A percentile compares a stretch with the other conserved stretches of the same genome.
Conservation (phyloP, 2,329 filamentous ascomycete genomes). For the Teratosphaeria destructans region DNA sequence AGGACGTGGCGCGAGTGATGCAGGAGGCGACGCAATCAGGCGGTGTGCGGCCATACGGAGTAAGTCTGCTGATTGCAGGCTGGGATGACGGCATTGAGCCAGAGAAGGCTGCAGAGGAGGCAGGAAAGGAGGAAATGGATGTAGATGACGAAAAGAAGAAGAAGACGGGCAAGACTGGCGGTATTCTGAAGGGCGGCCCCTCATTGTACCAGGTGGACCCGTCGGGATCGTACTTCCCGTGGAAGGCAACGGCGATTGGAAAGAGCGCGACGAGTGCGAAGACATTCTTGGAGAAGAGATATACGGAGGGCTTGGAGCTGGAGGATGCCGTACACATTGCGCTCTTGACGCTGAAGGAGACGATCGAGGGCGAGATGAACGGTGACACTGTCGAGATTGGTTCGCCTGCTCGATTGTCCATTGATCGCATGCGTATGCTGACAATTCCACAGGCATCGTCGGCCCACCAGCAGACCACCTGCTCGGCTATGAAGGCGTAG, state of each 20-base stretch:
- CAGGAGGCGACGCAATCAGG: slow-evolving; percentile 98
- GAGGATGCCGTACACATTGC: slow-evolving; percentile 99
- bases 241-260: slow-evolving; percentile 98
- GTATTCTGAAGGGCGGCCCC: slow-evolving; percentile 88
- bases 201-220: slow-evolving; percentile 98
- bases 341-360: slow-evolving; percentile 93
- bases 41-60: slow-evolving; percentile 92
- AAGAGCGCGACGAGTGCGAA: slow-evolving; percentile 98
- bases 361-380: slow-evolving; percentile 46
- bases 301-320: slow-evolving; percentile 91
- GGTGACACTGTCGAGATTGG: slow-evolving; percentile 42
- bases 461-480: slow-evolving; percentile 89
- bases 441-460: slow-evolving; percentile 60
- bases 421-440: neutral
- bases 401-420: slow-evolving; percentile 34
- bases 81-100: slow-evolving; percentile 97
- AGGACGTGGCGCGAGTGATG: slow-evolving; percentile 95
- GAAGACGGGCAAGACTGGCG: slow-evolving; percentile 76
- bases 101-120: slow-evolving; percentile 59
- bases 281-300: slow-evolving; percentile 98
- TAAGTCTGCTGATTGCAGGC: slow-evolving; percentile 87
- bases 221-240: slow-evolving; percentile 97
- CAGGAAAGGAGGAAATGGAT: slow-evolving; percentile 34
- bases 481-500: slow-evolving; percentile 80
- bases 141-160: slow-evolving; percentile 55